Evolutionary conservation across 495 filamentous ascomycete genomes (phyloP).

Genomic region (Aspergillus heteromorphus): DNA sequence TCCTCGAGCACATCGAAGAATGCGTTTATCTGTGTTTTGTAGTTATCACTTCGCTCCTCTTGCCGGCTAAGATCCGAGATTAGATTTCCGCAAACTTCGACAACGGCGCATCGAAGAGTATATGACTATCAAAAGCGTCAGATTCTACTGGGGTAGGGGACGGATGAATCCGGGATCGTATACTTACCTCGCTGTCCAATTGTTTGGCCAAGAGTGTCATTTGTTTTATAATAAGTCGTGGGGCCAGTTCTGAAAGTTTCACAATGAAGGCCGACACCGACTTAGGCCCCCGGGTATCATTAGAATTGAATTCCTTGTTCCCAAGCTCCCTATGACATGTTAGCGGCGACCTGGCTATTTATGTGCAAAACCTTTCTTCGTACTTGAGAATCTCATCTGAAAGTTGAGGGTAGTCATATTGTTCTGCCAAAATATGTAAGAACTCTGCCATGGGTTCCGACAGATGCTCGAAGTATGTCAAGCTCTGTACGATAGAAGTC

Average conservation of each 20-base stretch:
- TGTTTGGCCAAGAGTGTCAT: slow-evolving; percentile 92
- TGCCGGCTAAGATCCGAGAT: slow-evolving; percentile 85
- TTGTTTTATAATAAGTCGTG: slow-evolving; percentile 91
- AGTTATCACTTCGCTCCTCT: slow-evolving; percentile 82
- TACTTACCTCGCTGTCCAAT: slow-evolving; percentile 79
- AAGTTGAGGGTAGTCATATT: slow-evolving; percentile 97
- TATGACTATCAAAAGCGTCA: slow-evolving; percentile 60
- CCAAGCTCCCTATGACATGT: slow-evolving; percentile 65
- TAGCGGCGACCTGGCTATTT: slow-evolving; percentile 14
- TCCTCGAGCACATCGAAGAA: slow-evolving; percentile 97
- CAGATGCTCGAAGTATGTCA: slow-evolving; percentile 97
- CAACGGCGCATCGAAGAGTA: slow-evolving; percentile 84
- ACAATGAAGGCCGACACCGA: slow-evolving; percentile 95
- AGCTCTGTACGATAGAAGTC: slow-evolving; percentile 93
- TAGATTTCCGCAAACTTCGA: slow-evolving; percentile 98
- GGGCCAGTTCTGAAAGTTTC: slow-evolving; percentile 92
- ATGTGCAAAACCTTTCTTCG: not conserved
- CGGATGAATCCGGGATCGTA: not conserved
- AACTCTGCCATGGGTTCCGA: slow-evolving; percentile 99
- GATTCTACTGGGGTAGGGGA: not conserved
- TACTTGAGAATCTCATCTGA: slow-evolving; percentile 83
- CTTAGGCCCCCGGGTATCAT: slow-evolving; percentile 91
- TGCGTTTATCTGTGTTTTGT: slow-evolving; percentile 88
- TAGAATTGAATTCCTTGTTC: slow-evolving; percentile 96
- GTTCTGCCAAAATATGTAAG: slow-evolving; percentile 87